These are phyloP conservation scores for Protomyces pachydermus DNA, from an alignment of 1,139 yeast genomes.

Conservation along the genomic window DNA sequence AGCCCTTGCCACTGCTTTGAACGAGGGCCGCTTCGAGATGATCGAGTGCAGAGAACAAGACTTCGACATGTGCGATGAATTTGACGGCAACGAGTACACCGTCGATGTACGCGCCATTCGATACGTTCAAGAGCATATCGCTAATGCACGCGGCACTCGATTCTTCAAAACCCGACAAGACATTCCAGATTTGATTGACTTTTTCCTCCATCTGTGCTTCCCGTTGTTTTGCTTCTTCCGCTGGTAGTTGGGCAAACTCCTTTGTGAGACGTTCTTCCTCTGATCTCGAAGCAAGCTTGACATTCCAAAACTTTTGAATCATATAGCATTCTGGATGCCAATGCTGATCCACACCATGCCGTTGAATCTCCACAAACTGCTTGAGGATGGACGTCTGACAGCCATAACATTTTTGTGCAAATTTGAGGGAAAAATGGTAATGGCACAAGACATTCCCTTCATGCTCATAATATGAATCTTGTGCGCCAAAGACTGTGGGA, in stretches of 20 bases:
- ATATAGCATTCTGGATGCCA: conserved; percentile 99
- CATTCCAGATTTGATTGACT: conserved; percentile 80
- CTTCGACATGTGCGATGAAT: conserved; percentile 67
- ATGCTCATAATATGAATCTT: conserved; percentile 90
- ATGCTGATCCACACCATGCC: conserved; percentile 91
- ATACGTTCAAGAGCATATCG: conserved; percentile 83
- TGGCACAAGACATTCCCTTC: conserved; percentile 80
- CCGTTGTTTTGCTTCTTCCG: conserved; percentile 51
- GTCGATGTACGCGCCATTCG: conserved; percentile 63
- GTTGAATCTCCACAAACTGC: conserved; percentile 85
- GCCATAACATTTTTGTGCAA: conserved; percentile 90
- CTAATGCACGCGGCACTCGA: conserved; percentile 87
- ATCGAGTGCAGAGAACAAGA: conserved; percentile 74
- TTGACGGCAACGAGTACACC: conserved; percentile 72
- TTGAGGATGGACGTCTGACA: conserved; percentile 86
- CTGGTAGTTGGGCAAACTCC: conserved; percentile 42
- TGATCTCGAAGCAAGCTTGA: conserved; percentile 50
- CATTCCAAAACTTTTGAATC: conserved; percentile 96
- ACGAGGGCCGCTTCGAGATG: conserved; percentile 33
- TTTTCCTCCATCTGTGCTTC: conserved; percentile 65
- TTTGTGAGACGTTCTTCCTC: conserved; percentile 4
- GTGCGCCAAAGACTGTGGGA: conserved; percentile 78
- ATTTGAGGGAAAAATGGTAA: conserved; percentile 76
- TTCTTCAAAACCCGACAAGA: conserved; percentile 84
- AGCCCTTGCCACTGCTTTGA: conserved; percentile 27